Conservation (phyloP, 2,329 filamentous ascomycete genomes). For the Rhynchosporium agropyri region DNA sequence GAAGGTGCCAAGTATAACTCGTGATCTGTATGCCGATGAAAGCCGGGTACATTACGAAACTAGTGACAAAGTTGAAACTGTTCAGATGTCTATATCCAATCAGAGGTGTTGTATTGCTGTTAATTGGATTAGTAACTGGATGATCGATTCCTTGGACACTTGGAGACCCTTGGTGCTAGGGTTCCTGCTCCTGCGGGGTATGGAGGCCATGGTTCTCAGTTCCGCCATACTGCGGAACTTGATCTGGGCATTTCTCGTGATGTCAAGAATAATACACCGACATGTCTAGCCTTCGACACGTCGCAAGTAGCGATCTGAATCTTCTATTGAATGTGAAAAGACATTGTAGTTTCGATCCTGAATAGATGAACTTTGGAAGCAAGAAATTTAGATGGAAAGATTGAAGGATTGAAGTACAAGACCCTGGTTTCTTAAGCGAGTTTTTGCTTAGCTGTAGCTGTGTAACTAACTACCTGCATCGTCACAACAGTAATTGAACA, state of each 20-base stretch:
- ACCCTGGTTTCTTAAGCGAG: too few relatives aligned
- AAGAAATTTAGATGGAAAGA: too few relatives aligned
- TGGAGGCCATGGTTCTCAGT: conserved; percentile 2
- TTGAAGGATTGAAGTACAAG: too few relatives aligned
- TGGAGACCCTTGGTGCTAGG: not conserved
- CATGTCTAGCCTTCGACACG: not conserved
- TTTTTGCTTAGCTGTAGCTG: too few relatives aligned
- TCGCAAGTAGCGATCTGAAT: not conserved
- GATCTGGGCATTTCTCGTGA: not conserved
- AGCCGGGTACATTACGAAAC: not conserved
- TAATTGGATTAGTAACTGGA: conserved; percentile 3
- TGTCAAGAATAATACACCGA: not conserved
- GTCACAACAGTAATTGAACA: too few relatives aligned
- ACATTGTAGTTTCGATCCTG: too few relatives aligned
- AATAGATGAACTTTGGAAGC: too few relatives aligned
- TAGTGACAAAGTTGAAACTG: conserved; percentile 10
- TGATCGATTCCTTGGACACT: not conserved
- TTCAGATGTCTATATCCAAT: not conserved
- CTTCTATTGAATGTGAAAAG: too few relatives aligned
- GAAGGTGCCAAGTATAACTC: conserved; percentile 11
- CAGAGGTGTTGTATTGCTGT: not conserved
- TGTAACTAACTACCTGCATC: too few relatives aligned
- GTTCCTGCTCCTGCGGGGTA: conserved; percentile 6
- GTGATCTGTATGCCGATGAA: conserved; percentile 15
- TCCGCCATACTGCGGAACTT: not conserved